These are phyloP conservation scores for Agrocybe praecox DNA, from an alignment of 768 basidiomycete genomes.

Conservation along the genomic window DNA sequence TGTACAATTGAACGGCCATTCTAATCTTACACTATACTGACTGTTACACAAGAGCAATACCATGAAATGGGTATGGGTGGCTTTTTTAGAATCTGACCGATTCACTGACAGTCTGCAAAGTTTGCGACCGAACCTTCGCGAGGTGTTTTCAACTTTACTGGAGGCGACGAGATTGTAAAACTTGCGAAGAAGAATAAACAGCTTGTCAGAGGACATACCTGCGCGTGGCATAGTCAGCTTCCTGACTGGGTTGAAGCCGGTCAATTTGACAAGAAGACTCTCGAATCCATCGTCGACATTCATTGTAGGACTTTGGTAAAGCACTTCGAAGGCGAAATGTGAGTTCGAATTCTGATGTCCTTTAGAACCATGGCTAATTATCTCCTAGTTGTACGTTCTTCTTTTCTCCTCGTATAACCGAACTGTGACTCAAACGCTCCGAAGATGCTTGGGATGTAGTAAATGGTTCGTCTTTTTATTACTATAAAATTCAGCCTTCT, in stretches of 20 bases:
- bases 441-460: slow-evolving; percentile 17
- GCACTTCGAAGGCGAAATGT: slow-evolving; percentile 56
- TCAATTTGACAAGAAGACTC: slow-evolving; percentile 39
- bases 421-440: slow-evolving; percentile 23
- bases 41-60: slow-evolving; percentile 37
- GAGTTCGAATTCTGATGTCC: slow-evolving; percentile 1
- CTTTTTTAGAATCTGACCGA: background rate
- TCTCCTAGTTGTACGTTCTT: slow-evolving; percentile 8
- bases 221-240: slow-evolving; percentile 30
- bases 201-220: slow-evolving; percentile 43
- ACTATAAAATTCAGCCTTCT: no score
- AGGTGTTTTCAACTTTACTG: slow-evolving; percentile 49
- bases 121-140: slow-evolving; percentile 55
- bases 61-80: slow-evolving; percentile 51
- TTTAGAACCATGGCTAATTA: background rate
- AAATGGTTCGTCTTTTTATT: slow-evolving; percentile 10
- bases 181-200: slow-evolving; percentile 49
- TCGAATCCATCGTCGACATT: slow-evolving; percentile 45
- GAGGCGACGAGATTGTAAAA: slow-evolving; percentile 47
- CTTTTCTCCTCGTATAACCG: background rate
- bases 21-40: background rate
- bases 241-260: slow-evolving; percentile 51
- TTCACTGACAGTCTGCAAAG: slow-evolving; percentile 24
- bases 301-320: slow-evolving; percentile 51
- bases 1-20: slow-evolving; percentile 1